These are phyloP conservation scores for Thymus mandschuricus DNA, from an alignment of 257 asterid genomes.

Conservation along the genomic window DNA sequence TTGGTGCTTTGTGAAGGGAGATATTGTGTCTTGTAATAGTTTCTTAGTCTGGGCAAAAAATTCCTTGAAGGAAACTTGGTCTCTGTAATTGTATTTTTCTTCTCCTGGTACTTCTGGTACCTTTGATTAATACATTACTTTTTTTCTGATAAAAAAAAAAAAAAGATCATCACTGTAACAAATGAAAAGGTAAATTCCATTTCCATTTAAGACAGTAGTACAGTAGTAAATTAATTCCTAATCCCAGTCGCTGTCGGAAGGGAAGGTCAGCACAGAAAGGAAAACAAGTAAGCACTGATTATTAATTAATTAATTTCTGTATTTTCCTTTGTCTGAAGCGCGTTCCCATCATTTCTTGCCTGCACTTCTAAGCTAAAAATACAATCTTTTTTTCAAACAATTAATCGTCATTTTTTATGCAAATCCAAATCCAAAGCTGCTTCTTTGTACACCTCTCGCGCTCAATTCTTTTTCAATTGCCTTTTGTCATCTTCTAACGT, in stretches of 20 bases:
- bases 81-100: too few species aligned
- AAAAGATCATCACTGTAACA: not conserved
- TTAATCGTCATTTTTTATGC: conserved; percentile 53
- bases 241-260: conserved; percentile 24
- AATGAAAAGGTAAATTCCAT: not conserved
- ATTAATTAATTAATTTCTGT: not conserved
- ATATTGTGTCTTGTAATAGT: too few species aligned
- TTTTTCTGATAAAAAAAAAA: not conserved
- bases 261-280: not conserved
- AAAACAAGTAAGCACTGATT: not conserved
- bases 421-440: conserved; percentile 37
- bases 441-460: conserved; percentile 22
- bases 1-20: too few species aligned
- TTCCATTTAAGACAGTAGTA: too few species aligned
- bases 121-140: too few species aligned
- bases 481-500: conserved; percentile 27
- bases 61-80: too few species aligned
- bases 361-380: conserved; percentile 32
- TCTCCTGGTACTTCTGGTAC: too few species aligned
- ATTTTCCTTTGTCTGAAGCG: conserved; percentile 19
- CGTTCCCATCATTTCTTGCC: conserved; percentile 28
- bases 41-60: too few species aligned
- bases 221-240: not conserved
- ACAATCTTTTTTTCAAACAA: conserved; percentile 3
- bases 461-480: not conserved